Conservation (phyloP, 2,329 filamentous ascomycete genomes). For the Fusarium redolens region DNA sequence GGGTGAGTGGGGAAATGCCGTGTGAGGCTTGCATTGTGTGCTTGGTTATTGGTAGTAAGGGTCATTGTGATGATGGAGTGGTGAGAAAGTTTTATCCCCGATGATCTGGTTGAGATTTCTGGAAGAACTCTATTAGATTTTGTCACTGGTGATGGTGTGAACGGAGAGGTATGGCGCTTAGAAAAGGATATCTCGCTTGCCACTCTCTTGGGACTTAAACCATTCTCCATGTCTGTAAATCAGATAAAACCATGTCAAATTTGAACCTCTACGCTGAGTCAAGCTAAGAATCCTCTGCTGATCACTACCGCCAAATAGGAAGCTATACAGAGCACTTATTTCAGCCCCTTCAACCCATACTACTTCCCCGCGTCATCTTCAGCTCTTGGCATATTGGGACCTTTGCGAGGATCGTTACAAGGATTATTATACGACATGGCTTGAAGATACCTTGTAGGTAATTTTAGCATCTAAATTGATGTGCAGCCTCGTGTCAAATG, state of each 20-base stretch:
- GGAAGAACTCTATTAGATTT: not conserved
- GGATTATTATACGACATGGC: not conserved
- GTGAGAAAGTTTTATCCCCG: not conserved
- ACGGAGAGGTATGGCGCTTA: too few species aligned
- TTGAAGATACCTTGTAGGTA: not conserved
- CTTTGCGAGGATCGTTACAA: not conserved
- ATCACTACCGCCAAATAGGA: not conserved
- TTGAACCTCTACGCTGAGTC: not conserved
- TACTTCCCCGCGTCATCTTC: not conserved
- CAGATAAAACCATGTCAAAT: not conserved
- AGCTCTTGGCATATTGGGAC: not conserved
- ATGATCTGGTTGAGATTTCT: not conserved
- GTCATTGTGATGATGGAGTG: not conserved
- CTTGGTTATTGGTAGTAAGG: not conserved
- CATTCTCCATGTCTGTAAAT: not conserved
- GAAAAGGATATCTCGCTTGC: not conserved
- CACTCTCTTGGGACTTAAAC: not conserved
- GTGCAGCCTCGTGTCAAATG: not conserved
- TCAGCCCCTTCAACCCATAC: not conserved
- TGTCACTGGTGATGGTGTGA: not conserved
- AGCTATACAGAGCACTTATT: not conserved
- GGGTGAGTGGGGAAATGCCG: not conserved
- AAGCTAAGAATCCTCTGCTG: not conserved
- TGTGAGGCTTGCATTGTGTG: not conserved
- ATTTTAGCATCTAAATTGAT: not conserved